Percentiles rank a stretch among this genome's conserved stretches.
Evolutionary conservation across 768 basidiomycete genomes (phyloP).

Genomic region (Epithele typhae): DNA sequence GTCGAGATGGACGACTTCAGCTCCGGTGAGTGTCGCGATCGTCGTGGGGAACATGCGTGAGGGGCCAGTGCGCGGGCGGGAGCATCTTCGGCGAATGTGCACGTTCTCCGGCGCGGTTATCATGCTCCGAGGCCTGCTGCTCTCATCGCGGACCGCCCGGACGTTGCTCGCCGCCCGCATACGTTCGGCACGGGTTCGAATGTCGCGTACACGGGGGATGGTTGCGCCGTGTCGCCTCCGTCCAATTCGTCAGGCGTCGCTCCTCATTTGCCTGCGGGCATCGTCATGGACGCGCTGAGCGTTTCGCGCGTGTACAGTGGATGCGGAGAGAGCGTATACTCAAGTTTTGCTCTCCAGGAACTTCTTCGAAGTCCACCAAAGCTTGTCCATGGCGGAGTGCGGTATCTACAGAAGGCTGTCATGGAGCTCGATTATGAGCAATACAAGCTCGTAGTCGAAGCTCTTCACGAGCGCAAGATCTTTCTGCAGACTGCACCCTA

Average conservation of each 20-base stretch:
- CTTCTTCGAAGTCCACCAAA: constrained; percentile 94
- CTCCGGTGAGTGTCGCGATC: constrained; percentile 48
- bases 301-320: too few species aligned
- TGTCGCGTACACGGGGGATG: too few species aligned
- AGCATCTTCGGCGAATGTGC: constrained; percentile 2
- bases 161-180: too few species aligned
- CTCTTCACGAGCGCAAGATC: constrained; percentile 83
- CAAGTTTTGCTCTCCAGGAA: constrained; percentile 46
- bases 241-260: too few species aligned
- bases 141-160: too few species aligned
- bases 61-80: not conserved
- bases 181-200: too few species aligned
- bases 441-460: constrained; percentile 94
- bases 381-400: constrained; percentile 98
- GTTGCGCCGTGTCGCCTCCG: too few species aligned
- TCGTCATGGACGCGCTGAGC: too few species aligned
- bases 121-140: too few species aligned
- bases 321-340: too few species aligned
- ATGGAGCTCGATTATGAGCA: constrained; percentile 95
- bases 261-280: too few species aligned
- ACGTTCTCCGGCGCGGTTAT: too few species aligned
- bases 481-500: constrained; percentile 96
- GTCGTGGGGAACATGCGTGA: constrained; percentile 9
- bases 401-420: constrained; percentile 96
- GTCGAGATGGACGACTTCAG: constrained; percentile 93